A percentile compares a stretch with the other conserved stretches of the same genome.
Conservation (phyloP, 2,329 filamentous ascomycete species). For the Diaporthe ilicicola region DNA sequence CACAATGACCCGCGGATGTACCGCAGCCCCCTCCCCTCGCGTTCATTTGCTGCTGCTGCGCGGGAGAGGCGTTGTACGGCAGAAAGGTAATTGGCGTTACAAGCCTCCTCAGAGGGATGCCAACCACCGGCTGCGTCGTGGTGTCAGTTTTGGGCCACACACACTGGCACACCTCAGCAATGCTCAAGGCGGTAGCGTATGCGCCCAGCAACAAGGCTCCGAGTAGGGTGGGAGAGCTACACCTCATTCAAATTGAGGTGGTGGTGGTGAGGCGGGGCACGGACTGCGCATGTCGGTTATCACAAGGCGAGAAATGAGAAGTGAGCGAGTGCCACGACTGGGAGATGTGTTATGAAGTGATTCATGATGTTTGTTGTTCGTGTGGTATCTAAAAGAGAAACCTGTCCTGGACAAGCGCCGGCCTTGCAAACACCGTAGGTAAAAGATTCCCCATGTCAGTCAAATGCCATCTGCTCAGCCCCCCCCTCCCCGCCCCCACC, state of each 20-base stretch:
- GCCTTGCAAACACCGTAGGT: neutral
- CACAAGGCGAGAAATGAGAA: neutral
- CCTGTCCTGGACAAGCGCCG: constrained; percentile 18
- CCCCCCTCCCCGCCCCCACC: neutral
- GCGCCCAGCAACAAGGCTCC: neutral
- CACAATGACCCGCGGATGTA: constrained; percentile 12
- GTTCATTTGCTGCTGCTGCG: neutral
- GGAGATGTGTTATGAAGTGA: constrained; percentile 6
- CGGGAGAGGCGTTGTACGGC: constrained; percentile 3
- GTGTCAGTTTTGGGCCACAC: neutral
- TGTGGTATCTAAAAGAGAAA: constrained; percentile 21
- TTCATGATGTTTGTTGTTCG: constrained; percentile 10
- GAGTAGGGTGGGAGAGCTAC: neutral
- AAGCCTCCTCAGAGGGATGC: neutral
- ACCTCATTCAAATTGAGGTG: neutral
- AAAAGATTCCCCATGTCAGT: constrained; percentile 2
- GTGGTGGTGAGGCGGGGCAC: neutral
- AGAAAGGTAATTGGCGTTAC: constrained; percentile 1
- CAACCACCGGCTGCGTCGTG: neutral
- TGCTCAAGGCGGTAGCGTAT: neutral
- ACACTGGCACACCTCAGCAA: neutral
- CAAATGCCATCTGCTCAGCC: constrained; percentile 18
- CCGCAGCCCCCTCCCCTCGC: neutral
- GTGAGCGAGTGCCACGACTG: neutral
- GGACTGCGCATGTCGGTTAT: neutral